Base-by-base conservation (phyloP, 805 yeast genomes). In the Sungouiella blattae region DNA sequence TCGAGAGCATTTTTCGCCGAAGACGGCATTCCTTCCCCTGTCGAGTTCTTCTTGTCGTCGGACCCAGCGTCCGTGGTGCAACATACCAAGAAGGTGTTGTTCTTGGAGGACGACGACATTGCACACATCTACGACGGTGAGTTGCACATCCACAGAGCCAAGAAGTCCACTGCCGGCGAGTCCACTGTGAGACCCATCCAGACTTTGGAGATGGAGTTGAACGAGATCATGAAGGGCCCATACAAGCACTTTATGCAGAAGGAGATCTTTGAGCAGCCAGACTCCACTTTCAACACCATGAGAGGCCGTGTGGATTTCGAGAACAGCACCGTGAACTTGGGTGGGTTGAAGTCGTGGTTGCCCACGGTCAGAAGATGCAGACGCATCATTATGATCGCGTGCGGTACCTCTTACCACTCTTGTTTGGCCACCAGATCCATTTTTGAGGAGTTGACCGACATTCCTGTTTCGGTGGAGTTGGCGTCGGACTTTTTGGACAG, bases 371-470 rank as follows among this genome's bases (percentile, higher is more conserved):
- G 98, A 67, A 80, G 96, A 57, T 88, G 96, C 52, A 80, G 97
- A 67, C 80, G 98, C 65, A 76, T 93, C 53, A 86, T 89, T 41
- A 93, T 93, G 98, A 86, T 93, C 67, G 99, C 98, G 2, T 93
- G 99, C 69, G 99, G 99, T 69, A 93, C 99, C 5, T 93, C 98
- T 0, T 93, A 89, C 60, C 98, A 93, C 67, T 93, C 98, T 12
- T 93, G 99, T 71, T 68, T 93, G 58, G 98, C 98, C 14, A 91
- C 96, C 15, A 80, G 99, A 65, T 85, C 96, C 11, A 82, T 88
- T 46, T 89, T 93, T 59, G 99, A 93, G 67, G 98, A 93, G 60
- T 74, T 93, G 54, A 87, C 96, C 21, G 98, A 91, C 57, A 84
- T 88, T 41, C 97, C 97, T 5, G 96, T 88, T 5, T 69, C 85